These are phyloP conservation scores for Apiospora aurea DNA, from an alignment of 2,329 filamentous ascomycete genomes.

Conservation along the genomic window DNA sequence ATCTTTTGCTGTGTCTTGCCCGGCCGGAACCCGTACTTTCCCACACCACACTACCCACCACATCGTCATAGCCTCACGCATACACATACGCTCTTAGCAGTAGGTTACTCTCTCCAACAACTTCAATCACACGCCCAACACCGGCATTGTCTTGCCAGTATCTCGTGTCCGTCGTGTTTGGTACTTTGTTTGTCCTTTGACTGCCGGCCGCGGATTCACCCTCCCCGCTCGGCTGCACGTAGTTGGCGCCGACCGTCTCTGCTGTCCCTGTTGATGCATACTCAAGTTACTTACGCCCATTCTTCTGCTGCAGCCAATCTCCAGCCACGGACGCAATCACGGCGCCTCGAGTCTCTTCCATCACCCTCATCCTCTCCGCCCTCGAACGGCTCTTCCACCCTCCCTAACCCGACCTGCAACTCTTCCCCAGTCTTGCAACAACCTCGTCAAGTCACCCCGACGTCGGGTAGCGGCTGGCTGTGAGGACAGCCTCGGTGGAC, in stretches of 20 bases:
- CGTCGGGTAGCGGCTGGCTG: conserved; percentile 22
- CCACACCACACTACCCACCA: conserved; percentile 18
- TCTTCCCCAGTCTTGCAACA: conserved; percentile 5
- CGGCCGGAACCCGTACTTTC: conserved; percentile 9
- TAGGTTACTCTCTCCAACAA: not conserved
- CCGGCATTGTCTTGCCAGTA: not conserved
- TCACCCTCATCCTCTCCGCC: conserved; percentile 53
- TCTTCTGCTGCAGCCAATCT: conserved; percentile 7
- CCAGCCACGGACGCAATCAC: conserved; percentile 58
- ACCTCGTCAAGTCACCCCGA: conserved; percentile 15
- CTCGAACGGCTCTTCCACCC: conserved; percentile 60
- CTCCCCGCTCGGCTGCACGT: not conserved
- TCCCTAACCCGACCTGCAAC: conserved; percentile 49
- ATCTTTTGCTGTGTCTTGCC: conserved; percentile 5
- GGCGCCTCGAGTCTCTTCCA: conserved; percentile 50
- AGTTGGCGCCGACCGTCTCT: not conserved
- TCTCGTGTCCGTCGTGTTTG: not conserved
- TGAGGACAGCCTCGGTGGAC: conserved; percentile 16
- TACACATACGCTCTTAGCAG: conserved; percentile 6
- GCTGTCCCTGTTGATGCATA: not conserved
- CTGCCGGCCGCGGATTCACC: conserved; percentile 2
- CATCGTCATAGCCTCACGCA: conserved; percentile 23
- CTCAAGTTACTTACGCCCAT: not conserved
- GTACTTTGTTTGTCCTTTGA: not conserved
- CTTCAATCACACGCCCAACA: not conserved